A percentile compares a stretch with the other conserved stretches of the same genome.
Evolutionary conservation across 2,329 filamentous ascomycete species (phyloP).

Genomic region (Stachybotrys chartarum): DNA sequence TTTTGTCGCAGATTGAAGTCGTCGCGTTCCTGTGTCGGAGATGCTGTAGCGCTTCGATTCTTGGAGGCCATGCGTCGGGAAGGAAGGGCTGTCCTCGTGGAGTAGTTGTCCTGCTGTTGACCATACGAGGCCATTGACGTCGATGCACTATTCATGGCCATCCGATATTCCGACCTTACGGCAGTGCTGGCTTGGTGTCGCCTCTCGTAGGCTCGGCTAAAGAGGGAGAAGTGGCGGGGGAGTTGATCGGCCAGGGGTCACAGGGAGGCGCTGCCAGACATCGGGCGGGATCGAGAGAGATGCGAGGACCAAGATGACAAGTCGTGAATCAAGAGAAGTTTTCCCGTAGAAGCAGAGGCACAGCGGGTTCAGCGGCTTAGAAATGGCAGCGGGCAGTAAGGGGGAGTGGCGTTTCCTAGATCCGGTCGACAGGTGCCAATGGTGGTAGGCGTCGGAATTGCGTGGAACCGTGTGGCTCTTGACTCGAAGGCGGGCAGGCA

Average conservation of each 20-base stretch:
- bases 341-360: neutral
- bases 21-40: constrained; percentile 14
- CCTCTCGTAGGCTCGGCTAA: neutral
- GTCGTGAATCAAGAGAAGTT: neutral
- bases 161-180: neutral
- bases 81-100: constrained; percentile 28
- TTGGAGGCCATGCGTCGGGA: constrained; percentile 28
- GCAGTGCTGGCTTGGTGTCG: neutral
- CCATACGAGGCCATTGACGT: constrained; percentile 15
- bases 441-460: neutral
- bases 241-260: neutral
- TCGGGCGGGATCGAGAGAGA: neutral
- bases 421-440: neutral
- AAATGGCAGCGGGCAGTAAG: neutral
- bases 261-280: neutral
- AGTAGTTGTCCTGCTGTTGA: constrained; percentile 17
- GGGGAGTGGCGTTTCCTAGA: neutral
- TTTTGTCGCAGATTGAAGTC: constrained; percentile 13
- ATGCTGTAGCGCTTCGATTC: constrained; percentile 13
- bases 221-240: neutral
- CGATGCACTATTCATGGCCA: constrained; percentile 24
- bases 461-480: neutral
- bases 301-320: neutral
- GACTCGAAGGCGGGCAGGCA: neutral
- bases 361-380: neutral